Conservation (phyloP, 495 filamentous ascomycete species). For the Hypoxylon intermedium region DNA sequence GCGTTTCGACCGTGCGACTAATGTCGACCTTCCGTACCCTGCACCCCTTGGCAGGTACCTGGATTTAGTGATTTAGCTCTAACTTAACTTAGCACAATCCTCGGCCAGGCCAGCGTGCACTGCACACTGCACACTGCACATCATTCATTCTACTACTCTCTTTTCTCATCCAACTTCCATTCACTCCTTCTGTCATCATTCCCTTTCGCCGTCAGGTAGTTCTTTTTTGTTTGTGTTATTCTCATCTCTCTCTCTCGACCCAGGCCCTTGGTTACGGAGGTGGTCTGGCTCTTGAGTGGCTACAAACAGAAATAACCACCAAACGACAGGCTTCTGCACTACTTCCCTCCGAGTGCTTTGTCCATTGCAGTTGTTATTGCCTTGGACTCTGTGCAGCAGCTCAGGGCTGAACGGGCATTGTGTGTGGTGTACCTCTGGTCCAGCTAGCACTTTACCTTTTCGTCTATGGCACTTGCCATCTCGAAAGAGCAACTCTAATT, state of each 20-base stretch:
- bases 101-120: too few species aligned
- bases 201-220: slow-evolving; percentile 7
- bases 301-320: slow-evolving; percentile 16
- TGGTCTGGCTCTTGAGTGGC: too few species aligned
- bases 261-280: neutral
- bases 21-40: slow-evolving; percentile 15
- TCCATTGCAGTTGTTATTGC: too few species aligned
- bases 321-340: too few species aligned
- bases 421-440: too few species aligned
- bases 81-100: neutral
- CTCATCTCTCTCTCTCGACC: neutral
- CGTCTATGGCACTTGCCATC: slow-evolving; percentile 7
- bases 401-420: too few species aligned
- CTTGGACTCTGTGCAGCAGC: too few species aligned
- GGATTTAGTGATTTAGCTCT: neutral
- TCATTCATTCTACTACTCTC: too few species aligned
- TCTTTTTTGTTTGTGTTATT: slow-evolving; percentile 15
- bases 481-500: slow-evolving; percentile 12
- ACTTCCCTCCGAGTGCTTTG: too few species aligned
- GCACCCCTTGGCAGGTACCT: slow-evolving; percentile 13
- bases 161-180: slow-evolving; percentile 22
- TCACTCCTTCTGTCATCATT: slow-evolving; percentile 25
- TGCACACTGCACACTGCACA: too few species aligned
- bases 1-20: slow-evolving; percentile 13
- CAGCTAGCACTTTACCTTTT: neutral